Percentiles rank a stretch among this genome's conserved stretches.
phyloP scores from a whole-genome alignment of 345 rosid genomes.

The Hevea brasiliensis region DNA sequence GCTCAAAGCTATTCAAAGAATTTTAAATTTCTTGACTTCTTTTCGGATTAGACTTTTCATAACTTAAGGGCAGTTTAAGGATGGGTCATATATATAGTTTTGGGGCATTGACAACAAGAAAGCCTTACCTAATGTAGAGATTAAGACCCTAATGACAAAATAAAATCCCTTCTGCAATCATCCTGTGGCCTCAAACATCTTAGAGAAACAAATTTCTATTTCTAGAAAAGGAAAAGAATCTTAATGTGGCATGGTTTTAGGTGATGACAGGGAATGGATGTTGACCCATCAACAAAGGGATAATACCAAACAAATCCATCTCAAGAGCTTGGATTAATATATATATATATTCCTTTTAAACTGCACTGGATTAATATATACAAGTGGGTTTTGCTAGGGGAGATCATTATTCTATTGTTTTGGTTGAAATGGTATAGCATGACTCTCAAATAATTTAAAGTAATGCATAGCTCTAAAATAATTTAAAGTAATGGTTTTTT shows the following conservation, averaged over 20 bases:
- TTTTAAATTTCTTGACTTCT: constrained; percentile 5
- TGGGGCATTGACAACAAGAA: constrained; percentile 19
- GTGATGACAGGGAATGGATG: constrained; percentile 94
- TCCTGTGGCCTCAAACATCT: not conserved
- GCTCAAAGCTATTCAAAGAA: constrained; percentile 19
- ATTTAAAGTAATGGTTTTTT: too few relatives aligned
- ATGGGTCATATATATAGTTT: not conserved
- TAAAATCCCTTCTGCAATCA: constrained; percentile 11
- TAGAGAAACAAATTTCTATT: constrained; percentile 24
- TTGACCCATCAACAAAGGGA: constrained; percentile 93
- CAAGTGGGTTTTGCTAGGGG: constrained; percentile 54
- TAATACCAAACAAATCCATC: constrained; percentile 81
- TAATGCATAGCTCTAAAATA: not conserved
- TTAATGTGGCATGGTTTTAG: constrained; percentile 83
- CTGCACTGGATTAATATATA: not conserved
- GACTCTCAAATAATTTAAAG: constrained; percentile 5
- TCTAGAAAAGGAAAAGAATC: constrained; percentile 66
- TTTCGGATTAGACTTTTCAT: not conserved
- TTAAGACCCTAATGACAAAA: constrained; percentile 17
- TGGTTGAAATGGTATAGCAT: constrained; percentile 31
- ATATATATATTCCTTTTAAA: not conserved
- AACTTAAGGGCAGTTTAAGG: constrained; percentile 8
- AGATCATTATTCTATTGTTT: constrained; percentile 40
- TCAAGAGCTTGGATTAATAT: constrained; percentile 32
- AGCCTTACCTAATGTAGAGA: constrained; percentile 21